phyloP scores from a whole-genome alignment of 1,284 basidiomycete species.

The Papiliotrema fonsecae region DNA sequence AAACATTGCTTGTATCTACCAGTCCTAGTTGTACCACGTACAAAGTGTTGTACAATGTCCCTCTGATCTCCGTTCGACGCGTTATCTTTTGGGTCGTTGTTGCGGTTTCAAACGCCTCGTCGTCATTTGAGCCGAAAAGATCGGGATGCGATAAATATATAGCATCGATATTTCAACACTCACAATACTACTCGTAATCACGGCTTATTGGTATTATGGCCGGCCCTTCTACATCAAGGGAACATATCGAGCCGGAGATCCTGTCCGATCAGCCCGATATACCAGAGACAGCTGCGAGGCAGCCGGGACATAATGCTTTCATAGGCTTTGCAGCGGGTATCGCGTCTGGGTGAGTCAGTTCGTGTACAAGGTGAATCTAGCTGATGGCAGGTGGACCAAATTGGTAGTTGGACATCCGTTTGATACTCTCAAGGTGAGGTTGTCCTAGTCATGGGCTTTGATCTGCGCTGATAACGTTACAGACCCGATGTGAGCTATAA shows the following conservation, averaged over 20 bases:
- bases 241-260: conserved; percentile 1
- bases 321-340: conserved; percentile 45
- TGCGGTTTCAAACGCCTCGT: too few species aligned
- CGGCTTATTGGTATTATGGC: neutral
- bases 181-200: too few species aligned
- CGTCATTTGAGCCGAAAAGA: too few species aligned
- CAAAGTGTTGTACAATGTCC: neutral
- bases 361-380: neutral
- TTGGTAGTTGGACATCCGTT: conserved; percentile 43
- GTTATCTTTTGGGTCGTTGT: too few species aligned
- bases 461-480: conserved; percentile 8
- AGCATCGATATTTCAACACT: too few species aligned
- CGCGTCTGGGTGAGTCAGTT: conserved; percentile 35
- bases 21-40: too few species aligned
- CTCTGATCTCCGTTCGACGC: neutral
- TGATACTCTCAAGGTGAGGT: conserved; percentile 42
- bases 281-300: neutral
- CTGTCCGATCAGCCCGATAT: conserved; percentile 3
- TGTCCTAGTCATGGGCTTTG: neutral
- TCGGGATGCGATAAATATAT: too few species aligned
- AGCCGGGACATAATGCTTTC: conserved; percentile 30
- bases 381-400: conserved; percentile 24
- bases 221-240: neutral
- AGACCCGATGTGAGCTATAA: conserved; percentile 30
- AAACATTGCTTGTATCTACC: neutral